Evolutionary conservation across 495 filamentous ascomycete species (phyloP).

Genomic region (Achaetomiella virescens): DNA sequence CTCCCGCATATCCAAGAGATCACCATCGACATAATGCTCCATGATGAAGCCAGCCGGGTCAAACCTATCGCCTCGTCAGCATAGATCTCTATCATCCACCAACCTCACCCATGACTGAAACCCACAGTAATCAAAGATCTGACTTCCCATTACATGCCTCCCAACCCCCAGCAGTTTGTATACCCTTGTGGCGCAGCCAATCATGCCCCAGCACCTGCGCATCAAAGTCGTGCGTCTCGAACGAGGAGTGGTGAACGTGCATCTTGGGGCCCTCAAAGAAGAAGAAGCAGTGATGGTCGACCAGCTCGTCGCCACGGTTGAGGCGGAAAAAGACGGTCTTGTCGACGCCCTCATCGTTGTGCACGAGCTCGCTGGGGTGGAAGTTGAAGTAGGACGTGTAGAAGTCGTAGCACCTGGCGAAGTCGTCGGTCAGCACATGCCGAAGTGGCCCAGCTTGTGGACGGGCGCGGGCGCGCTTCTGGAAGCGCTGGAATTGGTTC

Average conservation of each 20-base stretch:
- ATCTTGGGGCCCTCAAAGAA: constrained; percentile 46
- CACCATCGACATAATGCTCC: constrained; percentile 67
- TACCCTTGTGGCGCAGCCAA: constrained; percentile 59
- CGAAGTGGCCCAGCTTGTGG: constrained; percentile 73
- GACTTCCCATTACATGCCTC: constrained; percentile 59
- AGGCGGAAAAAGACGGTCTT: constrained; percentile 60
- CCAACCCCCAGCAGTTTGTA: constrained; percentile 67
- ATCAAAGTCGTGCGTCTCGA: constrained; percentile 73
- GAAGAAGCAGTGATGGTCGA: constrained; percentile 74
- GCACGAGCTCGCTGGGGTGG: constrained; percentile 50
- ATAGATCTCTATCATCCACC: neutral
- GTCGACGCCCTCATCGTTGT: constrained; percentile 44
- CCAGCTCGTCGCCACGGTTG: constrained; percentile 51
- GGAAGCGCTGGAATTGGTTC: constrained; percentile 47
- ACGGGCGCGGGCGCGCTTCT: constrained; percentile 61
- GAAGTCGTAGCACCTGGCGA: constrained; percentile 51
- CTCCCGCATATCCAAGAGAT: constrained; percentile 57
- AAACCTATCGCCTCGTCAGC: constrained; percentile 31
- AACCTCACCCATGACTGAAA: neutral
- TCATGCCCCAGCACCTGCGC: constrained; percentile 68
- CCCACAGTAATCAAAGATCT: constrained; percentile 66
- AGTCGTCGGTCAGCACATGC: constrained; percentile 56
- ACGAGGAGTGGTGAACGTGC: constrained; percentile 67
- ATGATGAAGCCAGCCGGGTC: constrained; percentile 57
- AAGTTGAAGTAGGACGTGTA: constrained; percentile 66